Base-by-base conservation (phyloP, 1,139 yeast species). In the Kurtzmaniella quercitrusa region DNA sequence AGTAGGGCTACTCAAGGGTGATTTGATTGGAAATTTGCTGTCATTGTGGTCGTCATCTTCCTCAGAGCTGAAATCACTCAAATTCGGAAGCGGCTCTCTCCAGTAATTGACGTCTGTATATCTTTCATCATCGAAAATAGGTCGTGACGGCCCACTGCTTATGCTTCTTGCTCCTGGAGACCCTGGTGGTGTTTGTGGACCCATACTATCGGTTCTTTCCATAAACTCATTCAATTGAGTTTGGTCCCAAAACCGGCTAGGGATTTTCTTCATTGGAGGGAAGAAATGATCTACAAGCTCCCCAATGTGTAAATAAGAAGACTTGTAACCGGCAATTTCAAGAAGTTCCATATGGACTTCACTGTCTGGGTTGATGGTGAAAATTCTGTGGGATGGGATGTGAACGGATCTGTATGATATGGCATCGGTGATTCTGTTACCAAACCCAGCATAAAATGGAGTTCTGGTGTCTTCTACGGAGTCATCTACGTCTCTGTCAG, bases 361-460 rank as follows among this genome's bases (percentile, higher is more conserved):
- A 2, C 98, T 97, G 50, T 88, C 89, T 0, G 98, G 93, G 56
- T 94, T 93, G 53, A 94, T 94, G 3, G 99, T 94, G 61, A 94
- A 94, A 40, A 94, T 91, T 50, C 96, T 75, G 37, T 96, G 94
- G 27, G 95, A 83, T 2, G 98, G 98, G 8, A 94, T 88, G 11
- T 94, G 90, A 3, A 93, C 98, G 11, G 93, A 85, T 54, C 98
- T 74, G 62, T 94, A 94, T 46, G 97, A 88, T 45, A 94, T 76
- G 5, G 98, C 98, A 67, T 94, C 99, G 0, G 99, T 94, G 48
- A 94, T 93, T 53, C 96, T 74, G 60, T 94, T 94, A 18, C 99
- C 99, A 62, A 94, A 94, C 0, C 98, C 99, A 5, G 98, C 98
- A 63, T 88, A 91, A 57, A 94, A 94, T 3, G 98, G 97, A 1